Base-by-base conservation (phyloP, 2,329 filamentous ascomycete species). In the Sporothrix schenckii region DNA sequence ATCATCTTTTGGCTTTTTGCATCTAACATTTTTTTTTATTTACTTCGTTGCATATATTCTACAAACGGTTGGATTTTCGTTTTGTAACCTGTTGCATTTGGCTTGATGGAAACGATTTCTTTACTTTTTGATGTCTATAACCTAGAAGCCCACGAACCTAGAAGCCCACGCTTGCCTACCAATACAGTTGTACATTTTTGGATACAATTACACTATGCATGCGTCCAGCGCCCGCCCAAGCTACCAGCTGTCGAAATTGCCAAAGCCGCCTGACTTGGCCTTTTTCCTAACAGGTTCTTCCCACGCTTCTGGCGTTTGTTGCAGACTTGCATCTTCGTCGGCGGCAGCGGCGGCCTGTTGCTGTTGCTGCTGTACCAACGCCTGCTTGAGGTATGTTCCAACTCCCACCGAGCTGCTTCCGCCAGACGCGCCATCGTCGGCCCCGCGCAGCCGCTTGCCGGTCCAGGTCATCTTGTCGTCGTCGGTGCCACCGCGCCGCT, bases 391-490 rank as follows among this genome's bases (percentile, higher is more conserved):
- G 78, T 98, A 98, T 79, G 94, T 97, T 9, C 94, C 95, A 14
- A 89, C 88, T 4, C 80, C 81, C 7, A 81, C 82, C 13, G 80
- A 79, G 39, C 80, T 80, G 16, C 77, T 79, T 5, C 78, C 77
- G 1, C 85, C 85, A 1, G 88, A 83, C 0, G 84, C 87, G 0
- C 89, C 91, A 76, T 91, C 88, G 1, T 83, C 85, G 76, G 91
- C 87, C 1, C 83, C 85, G 34, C 93, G 84, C 66, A 99, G 88
- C 53, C 94, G 85, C 82, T 98, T 99, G 3, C 95, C 95, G 3
- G 95, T 98, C 95, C 95, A 99, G 3, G 95, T 99, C 2, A 92
- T 90, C 78, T 88, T 88, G 76, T 98, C 93, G 77, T 97, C 94
- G 69, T 96, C 94, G 1, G 89, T 91, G 2, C 91, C 92, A 39